A percentile compares a stretch with the other conserved stretches of the same genome.
Conservation (phyloP, 2,329 filamentous ascomycete species). For the Onygenales sp. region DNA sequence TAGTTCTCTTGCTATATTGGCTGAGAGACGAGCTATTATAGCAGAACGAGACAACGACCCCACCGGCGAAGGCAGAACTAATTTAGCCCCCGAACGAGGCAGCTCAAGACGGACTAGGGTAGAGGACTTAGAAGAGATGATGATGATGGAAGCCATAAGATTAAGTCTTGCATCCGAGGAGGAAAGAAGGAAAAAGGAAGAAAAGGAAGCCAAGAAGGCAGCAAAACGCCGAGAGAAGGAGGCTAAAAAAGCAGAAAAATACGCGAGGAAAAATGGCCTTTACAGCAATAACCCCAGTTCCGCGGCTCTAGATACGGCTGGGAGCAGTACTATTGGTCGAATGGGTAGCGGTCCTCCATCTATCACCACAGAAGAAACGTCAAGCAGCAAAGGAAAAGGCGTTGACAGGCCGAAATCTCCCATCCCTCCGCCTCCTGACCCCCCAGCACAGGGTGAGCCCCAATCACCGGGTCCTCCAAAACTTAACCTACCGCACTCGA, state of each 20-base stretch:
- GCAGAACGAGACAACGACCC: conserved; percentile 26
- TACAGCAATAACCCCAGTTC: conserved; percentile 51
- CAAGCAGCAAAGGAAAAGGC: conserved; percentile 56
- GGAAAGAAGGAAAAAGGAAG: conserved; percentile 75
- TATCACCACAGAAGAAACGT: conserved; percentile 26
- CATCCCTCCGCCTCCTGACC: conserved; percentile 7
- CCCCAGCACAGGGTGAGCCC: conserved; percentile 24
- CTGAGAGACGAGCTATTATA: conserved; percentile 29
- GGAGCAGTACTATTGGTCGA: conserved; percentile 26
- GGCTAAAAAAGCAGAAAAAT: conserved; percentile 63
- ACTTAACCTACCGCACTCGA: conserved; percentile 12
- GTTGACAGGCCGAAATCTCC: conserved; percentile 46
- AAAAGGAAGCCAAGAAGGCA: conserved; percentile 71
- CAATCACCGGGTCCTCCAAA: conserved; percentile 16
- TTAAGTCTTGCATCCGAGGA: conserved; percentile 87
- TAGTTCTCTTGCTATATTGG: conserved; percentile 38
- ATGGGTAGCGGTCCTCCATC: conserved; percentile 28
- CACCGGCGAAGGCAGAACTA: conserved; percentile 23
- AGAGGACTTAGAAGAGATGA: conserved; percentile 91
- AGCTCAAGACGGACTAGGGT: conserved; percentile 55
- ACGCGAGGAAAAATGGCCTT: conserved; percentile 53
- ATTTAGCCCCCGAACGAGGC: conserved; percentile 33
- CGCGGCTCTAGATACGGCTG: conserved; percentile 44
- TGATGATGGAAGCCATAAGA: conserved; percentile 95
- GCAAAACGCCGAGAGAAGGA: conserved; percentile 80